Base-by-base conservation (phyloP, 169 alveolate species). In the Babesia microti region DNA sequence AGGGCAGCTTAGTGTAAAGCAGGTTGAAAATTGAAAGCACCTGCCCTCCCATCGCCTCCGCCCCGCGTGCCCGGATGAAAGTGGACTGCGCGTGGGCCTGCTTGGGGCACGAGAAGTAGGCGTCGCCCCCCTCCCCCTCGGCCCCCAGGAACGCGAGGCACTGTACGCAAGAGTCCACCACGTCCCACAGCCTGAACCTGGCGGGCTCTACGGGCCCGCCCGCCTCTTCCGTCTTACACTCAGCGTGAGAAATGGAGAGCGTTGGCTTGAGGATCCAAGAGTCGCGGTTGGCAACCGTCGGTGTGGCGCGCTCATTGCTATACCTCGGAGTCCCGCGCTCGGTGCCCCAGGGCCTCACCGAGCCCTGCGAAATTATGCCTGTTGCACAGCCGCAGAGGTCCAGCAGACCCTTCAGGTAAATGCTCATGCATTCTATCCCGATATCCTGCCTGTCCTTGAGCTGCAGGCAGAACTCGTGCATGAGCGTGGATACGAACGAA, bases 401-500 rank as follows among this genome's bases (percentile, higher is more conserved):
- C 19, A 26, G 36, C 1, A 63, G 27, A 0, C 59, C 75, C 17
- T 54, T 30, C 14, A 63, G 42, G 34, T 63, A 63, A 7, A 53
- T 54, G 23, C 52, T 53, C 24, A 63, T 15, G 9, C 60, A 52
- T 22, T 48, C 41, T 4, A 53, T 63, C 19, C 54, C 54, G 33
- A 53, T 63, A 6, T 63, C 60, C 41, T 5, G 51, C 4, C 58
- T 54, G 12, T 35, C 36, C 18, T 22, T 19, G 27, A 63, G 46
- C 24, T 52, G 60, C 4, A 17, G 34, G 26, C 68, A 63, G 23
- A 63, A 48, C 0, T 63, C 60, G 12, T 28, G 18, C 4, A 63
- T 63, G 40, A 63, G 44, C 1, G 45, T 41, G 12, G 75, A 56
- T n/a, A 68, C 54, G 19, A 53, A 63, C 14, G 44, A 53, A 33